Evolutionary conservation across 805 yeast genomes (phyloP).

Genomic region (Teunomyces barrocoloradensis): DNA sequence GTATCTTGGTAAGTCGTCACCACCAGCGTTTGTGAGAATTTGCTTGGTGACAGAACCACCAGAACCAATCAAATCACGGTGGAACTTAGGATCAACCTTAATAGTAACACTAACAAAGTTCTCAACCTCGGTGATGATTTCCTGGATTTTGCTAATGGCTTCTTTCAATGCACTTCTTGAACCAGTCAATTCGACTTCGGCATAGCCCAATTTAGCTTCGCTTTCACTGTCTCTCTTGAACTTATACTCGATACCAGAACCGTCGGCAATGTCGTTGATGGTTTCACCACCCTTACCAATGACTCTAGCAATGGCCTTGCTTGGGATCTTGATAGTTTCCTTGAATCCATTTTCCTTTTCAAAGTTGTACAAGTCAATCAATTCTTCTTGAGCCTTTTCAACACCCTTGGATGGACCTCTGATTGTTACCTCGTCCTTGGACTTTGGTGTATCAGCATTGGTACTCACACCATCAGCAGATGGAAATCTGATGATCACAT

Average conservation of each 20-base stretch:
- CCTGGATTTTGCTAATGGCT: conserved; percentile 62
- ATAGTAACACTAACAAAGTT: conserved; percentile 58
- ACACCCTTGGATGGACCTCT: conserved; percentile 93
- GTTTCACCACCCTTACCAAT: conserved; percentile 88
- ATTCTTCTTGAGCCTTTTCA: conserved; percentile 75
- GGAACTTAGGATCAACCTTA: conserved; percentile 70
- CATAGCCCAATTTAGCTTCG: conserved; percentile 48
- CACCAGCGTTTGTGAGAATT: conserved; percentile 76
- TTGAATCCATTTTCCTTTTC: conserved; percentile 83
- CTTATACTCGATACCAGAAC: conserved; percentile 57
- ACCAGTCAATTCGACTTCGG: conserved; percentile 73
- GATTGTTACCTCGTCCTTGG: conserved; percentile 62
- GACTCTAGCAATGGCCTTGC: conserved; percentile 72
- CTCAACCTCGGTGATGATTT: conserved; percentile 61
- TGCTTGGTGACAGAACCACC: conserved; percentile 72
- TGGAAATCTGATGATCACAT: conserved; percentile 78
- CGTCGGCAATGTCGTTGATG: conserved; percentile 76
- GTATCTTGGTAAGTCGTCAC: conserved; percentile 41
- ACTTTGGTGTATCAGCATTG: conserved; percentile 39
- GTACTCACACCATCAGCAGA: conserved; percentile 23
- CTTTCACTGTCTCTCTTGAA: conserved; percentile 40
- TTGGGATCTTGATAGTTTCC: conserved; percentile 63
- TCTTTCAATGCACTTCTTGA: conserved; percentile 70
- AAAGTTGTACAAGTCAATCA: conserved; percentile 77
- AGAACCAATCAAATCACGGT: conserved; percentile 73